Evolutionary conservation across 2,329 filamentous ascomycete species (phyloP).

Genomic region (Hyphodiscus sp.): DNA sequence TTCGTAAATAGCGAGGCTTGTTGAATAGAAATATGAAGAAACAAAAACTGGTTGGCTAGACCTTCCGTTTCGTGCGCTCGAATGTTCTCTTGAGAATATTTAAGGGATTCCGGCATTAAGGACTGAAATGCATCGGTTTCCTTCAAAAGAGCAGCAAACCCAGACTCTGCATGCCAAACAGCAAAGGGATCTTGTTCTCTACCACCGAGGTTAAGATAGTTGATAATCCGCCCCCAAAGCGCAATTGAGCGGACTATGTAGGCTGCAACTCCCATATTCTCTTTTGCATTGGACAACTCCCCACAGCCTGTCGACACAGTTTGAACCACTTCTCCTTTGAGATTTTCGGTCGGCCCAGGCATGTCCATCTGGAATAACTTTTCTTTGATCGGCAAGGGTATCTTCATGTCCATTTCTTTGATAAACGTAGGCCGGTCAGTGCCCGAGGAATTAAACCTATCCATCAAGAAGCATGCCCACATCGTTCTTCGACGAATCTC

Average conservation of each 20-base stretch:
- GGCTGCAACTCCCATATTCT: constrained; percentile 91
- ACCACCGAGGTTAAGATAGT: constrained; percentile 84
- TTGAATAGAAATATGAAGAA: constrained; percentile 83
- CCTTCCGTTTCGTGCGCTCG: constrained; percentile 77
- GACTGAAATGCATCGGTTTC: constrained; percentile 65
- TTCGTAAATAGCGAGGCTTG: constrained; percentile 89
- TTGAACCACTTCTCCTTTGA: constrained; percentile 65
- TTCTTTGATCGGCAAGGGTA: constrained; percentile 87
- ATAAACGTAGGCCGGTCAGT: constrained; percentile 89
- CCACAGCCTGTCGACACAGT: constrained; percentile 56
- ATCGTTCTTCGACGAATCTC: constrained; percentile 91
- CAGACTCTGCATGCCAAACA: constrained; percentile 78
- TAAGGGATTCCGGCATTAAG: constrained; percentile 62
- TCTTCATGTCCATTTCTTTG: constrained; percentile 79
- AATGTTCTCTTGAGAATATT: constrained; percentile 75
- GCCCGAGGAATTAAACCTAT: constrained; percentile 93
- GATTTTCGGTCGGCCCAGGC: constrained; percentile 75
- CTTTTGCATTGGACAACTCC: constrained; percentile 57
- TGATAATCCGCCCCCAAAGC: constrained; percentile 84
- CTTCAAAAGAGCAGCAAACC: constrained; percentile 62
- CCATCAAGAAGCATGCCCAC: constrained; percentile 98
- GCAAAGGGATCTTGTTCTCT: constrained; percentile 70
- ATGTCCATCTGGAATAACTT: constrained; percentile 87
- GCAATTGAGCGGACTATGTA: constrained; percentile 82
- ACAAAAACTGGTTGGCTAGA: constrained; percentile 85